Conservation (phyloP, 495 filamentous ascomycete species). For the Neurospora sp. region DNA sequence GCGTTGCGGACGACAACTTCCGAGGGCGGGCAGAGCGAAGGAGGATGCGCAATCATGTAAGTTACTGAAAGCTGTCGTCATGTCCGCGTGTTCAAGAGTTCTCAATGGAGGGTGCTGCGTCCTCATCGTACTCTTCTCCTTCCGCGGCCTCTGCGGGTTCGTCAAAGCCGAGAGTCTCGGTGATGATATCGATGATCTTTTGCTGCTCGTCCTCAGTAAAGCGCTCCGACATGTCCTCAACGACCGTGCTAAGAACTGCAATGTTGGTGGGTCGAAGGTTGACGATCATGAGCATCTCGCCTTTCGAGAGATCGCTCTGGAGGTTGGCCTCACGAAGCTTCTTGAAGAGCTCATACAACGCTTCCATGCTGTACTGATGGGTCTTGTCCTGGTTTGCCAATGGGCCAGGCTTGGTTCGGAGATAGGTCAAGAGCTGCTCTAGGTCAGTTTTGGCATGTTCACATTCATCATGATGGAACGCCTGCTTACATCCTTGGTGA, state of each 20-base stretch:
- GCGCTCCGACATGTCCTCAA: slow-evolving; percentile 37
- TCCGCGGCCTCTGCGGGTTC: slow-evolving; percentile 14
- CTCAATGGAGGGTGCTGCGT: slow-evolving; percentile 22
- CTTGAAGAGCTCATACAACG: slow-evolving; percentile 26
- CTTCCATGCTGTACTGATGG: slow-evolving; percentile 20
- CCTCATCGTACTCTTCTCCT: slow-evolving; percentile 11
- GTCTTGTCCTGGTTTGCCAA: slow-evolving; percentile 33
- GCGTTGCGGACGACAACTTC: slow-evolving; percentile 49
- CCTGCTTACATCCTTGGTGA: slow-evolving; percentile 13
- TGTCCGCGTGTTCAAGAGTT: slow-evolving; percentile 14
- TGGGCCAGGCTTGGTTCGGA: slow-evolving; percentile 29
- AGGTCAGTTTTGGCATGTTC: not conserved
- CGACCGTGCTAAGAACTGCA: slow-evolving; percentile 26
- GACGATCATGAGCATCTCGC: slow-evolving; percentile 34
- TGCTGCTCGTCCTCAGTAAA: slow-evolving; percentile 32
- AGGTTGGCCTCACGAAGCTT: slow-evolving; percentile 21
- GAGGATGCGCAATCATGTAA: slow-evolving; percentile 30
- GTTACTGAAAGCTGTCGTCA: not conserved
- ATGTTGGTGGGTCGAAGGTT: slow-evolving; percentile 31
- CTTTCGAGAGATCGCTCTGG: slow-evolving; percentile 32
- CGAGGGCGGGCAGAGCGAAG: slow-evolving; percentile 35
- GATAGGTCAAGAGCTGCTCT: slow-evolving; percentile 27
- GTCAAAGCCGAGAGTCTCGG: slow-evolving; percentile 29
- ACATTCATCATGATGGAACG: not conserved
- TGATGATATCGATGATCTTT: slow-evolving; percentile 31